Evolutionary conservation across 106 monocot genomes (phyloP), one percentile per base, ranked within the genome.

Genomic region (Alisma plantagoaquatica): DNA sequence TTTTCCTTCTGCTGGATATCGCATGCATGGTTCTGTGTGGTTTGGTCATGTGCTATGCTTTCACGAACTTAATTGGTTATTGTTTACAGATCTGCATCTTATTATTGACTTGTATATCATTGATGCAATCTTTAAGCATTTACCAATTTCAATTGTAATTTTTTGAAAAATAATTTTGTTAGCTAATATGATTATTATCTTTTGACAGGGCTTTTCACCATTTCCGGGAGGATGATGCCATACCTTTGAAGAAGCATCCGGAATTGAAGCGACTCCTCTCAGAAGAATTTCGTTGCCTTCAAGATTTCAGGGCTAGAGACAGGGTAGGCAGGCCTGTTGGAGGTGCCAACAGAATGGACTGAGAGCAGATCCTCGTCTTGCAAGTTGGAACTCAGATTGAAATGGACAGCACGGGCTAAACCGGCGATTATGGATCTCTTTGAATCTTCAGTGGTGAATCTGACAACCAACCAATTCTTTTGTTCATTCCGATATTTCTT

Each of bases 181-280:
- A 3, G 22, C 10, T 49, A 4, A 28, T 33, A 23, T 57, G 1
- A 0, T 27, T 26, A 17, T 18, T n/a, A 12, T 6, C 9, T 47
- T 29, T 8, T 12, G 19, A 7, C 52, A 93, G 94, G 94, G 87
- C 94, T 27, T 88, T 94, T 54, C 94, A 94, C 59, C 81, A 83
- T 56, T 94, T 58, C 42, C 71, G 87, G 41, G 29, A 66, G 4
- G 60, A 53, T 28, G 26, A 43, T 8, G 60, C 30, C 4, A 54
- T 72, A 33, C 81, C 78, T 32, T 24, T 90, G 33, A 72, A 60
- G 46, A 88, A 76, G 60, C 53, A 86, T 23, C 73, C 73, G 10
- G 85, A 85, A 62, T 53, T 98, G 64, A 90, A 85, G 0, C 73
- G 65, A 65, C 68, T 98, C 20, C 66, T 98, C 7, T 76, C 24